Evolutionary conservation across 768 basidiomycete genomes (phyloP).

Genomic region (Calocera cornea): DNA sequence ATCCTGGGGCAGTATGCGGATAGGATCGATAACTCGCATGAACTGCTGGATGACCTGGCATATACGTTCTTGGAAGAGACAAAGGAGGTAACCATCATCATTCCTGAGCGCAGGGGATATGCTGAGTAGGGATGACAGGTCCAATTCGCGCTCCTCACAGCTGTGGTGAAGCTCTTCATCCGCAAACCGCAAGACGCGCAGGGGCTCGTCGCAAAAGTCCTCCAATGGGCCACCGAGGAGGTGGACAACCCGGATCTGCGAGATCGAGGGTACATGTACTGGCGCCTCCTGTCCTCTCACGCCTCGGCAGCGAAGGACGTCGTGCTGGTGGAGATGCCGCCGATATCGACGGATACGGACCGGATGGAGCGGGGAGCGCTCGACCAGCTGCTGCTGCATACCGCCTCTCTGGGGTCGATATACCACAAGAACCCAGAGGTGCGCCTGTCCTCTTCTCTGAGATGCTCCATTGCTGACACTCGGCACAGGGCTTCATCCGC

Average conservation of each 20-base stretch:
- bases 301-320: slow-evolving; percentile 78
- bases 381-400: slow-evolving; percentile 86
- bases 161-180: slow-evolving; percentile 90
- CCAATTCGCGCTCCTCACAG: slow-evolving; percentile 86
- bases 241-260: slow-evolving; percentile 96
- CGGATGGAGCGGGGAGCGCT: slow-evolving; percentile 93
- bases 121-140: slow-evolving; percentile 40
- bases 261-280: slow-evolving; percentile 98
- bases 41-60: slow-evolving; percentile 81
- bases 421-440: slow-evolving; percentile 98
- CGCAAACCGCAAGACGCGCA: slow-evolving; percentile 81
- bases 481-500: slow-evolving; percentile 63
- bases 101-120: not conserved
- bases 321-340: slow-evolving; percentile 83
- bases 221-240: slow-evolving; percentile 95
- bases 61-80: slow-evolving; percentile 86
- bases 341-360: slow-evolving; percentile 96
- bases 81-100: slow-evolving; percentile 59
- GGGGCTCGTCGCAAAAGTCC: slow-evolving; percentile 80
- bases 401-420: slow-evolving; percentile 85
- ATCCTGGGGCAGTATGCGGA: slow-evolving; percentile 93
- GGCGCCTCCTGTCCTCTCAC: slow-evolving; percentile 91
- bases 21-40: slow-evolving; percentile 89
- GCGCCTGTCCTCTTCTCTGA: slow-evolving; percentile 11
- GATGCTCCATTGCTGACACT: not conserved